Base-by-base conservation (phyloP, 108 stramenopile species). In the Skeletonema menzelii region DNA sequence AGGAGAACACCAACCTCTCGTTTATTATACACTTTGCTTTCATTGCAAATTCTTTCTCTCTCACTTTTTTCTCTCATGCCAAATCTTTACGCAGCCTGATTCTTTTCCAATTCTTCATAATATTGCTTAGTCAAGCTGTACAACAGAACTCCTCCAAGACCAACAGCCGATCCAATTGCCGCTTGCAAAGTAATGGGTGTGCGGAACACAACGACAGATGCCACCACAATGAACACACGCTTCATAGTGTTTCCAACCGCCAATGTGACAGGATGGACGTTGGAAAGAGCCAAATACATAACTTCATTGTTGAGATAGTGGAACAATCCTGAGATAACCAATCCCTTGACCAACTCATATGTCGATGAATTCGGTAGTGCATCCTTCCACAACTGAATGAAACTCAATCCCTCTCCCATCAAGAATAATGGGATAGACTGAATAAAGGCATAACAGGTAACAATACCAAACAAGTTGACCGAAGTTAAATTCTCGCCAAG, bases 181-280 rank as follows among this genome's bases (percentile, higher is more conserved):
- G 91, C 87, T 65, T 88, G 89, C 22, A 83, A 35, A 17, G 93
- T 75, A 55, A 98, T 85, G 26, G 92, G 92, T 49, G 95, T 97
- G 5, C 83, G 86, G 82, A 97, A 97, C 14, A 95, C 97, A 46
- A 97, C 56, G 19, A 98, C 91, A 38, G 95, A 91, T n/a, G 96
- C 94, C 5, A 94, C 91, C 67, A 98, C 85, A 82, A 97, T 97
- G 46, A 98, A 94, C 20, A 97, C 97, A 11, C 98, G 89, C 82
- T 98, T 98, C 89, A 97, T 87, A 17, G 97, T 98, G 65, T 97
- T 98, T 58, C 96, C 98, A 27, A 98, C 97, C 2, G 98, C 98
- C 38, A 95, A 68, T 14, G 98, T 97, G 8, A 97, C 95, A 38
- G 98, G 98, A 69, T 96, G 91, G 8, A 98, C 97, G 26, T 80